Evolutionary conservation across 768 basidiomycete species (phyloP), one percentile per base, ranked within the genome.

Genomic region (Kwoniella heveanensis): DNA sequence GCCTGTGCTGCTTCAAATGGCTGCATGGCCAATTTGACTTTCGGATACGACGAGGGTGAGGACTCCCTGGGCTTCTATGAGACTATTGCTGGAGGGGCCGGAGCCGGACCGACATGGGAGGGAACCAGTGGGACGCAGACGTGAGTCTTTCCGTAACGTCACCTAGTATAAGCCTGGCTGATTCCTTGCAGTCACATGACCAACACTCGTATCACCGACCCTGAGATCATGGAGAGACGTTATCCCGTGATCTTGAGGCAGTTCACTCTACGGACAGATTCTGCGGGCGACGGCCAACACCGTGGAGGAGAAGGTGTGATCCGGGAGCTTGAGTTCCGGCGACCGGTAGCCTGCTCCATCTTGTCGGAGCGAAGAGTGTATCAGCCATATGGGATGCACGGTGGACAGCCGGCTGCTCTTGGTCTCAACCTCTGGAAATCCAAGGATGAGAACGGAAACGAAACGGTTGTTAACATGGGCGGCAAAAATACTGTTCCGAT

Each of bases 1-100:
- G 92, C 91, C 2, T 88, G 88, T 51, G 92, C 92, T 19, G 94
- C 92, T 0, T 91, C 90, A 72, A 93, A 96, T 77, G 94, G 94
- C 72, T 80, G 80, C 51, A 93, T 91, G 50, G 65, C 89, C 78
- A 95, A 92, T 75, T 82, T 95, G 48, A 93, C 92, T 0, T 95
- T 93, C 73, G 92, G 91, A 1, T 83, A 87, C 1, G 91, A 90
- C 9, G 90, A 91, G 17, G 90, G 91, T 79, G 87, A 88, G 73
- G 86, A 84, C 2, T n/a, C 13, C 30, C 15, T 48, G 21, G 91
- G 91, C 0, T 95, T 92, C 75, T 90, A 90, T 72, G 89, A 91
- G 83, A 72, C 73, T 7, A 75, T 75, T n/a, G 71, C 63, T 58
- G 69, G 74, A 30, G 74, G 74, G 27, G 50, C 68, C 8, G 74